Percentiles rank a stretch among this genome's conserved stretches.
phyloP scores from a whole-genome alignment of 352 stramenopile genomes.

The Thalassiosira ordinaria region DNA sequence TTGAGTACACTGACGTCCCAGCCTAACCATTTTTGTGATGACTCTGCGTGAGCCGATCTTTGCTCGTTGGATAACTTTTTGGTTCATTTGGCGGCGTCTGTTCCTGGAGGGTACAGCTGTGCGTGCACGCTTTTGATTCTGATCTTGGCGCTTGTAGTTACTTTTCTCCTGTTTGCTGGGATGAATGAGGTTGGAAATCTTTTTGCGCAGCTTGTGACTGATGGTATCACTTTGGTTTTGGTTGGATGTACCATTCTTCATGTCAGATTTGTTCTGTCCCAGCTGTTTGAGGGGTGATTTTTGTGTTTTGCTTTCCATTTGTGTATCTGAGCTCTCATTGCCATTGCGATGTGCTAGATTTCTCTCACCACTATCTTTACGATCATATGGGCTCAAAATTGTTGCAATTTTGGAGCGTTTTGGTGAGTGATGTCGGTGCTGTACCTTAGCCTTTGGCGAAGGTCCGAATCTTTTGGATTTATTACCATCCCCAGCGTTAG shows the following conservation, averaged over 20 bases:
- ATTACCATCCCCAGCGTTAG: background rate
- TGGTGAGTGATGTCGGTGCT: background rate
- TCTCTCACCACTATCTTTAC: background rate
- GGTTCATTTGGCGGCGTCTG: conserved; percentile 17
- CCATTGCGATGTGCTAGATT: background rate
- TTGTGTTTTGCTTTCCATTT: background rate
- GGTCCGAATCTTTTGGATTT: background rate
- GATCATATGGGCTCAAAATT: conserved; percentile 11
- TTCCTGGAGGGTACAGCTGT: conserved; percentile 3
- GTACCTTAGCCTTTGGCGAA: background rate
- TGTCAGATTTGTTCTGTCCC: background rate
- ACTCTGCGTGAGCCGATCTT: conserved; percentile 5
- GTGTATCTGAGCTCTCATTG: background rate
- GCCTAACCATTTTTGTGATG: conserved; percentile 4
- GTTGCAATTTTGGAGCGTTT: conserved; percentile 10
- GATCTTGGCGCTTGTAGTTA: background rate
- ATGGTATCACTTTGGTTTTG: background rate
- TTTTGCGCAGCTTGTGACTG: background rate
- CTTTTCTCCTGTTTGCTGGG: background rate
- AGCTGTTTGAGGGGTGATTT: conserved; percentile 2
- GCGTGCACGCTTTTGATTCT: background rate
- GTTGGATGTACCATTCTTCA: background rate
- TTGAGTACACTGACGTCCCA: background rate
- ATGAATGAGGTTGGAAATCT: no score
- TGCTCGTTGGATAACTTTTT: conserved; percentile 6